A percentile compares a stretch with the other conserved stretches of the same genome.
Conservation (phyloP, 768 basidiomycete species). For the Leccinum subtestaceum region DNA sequence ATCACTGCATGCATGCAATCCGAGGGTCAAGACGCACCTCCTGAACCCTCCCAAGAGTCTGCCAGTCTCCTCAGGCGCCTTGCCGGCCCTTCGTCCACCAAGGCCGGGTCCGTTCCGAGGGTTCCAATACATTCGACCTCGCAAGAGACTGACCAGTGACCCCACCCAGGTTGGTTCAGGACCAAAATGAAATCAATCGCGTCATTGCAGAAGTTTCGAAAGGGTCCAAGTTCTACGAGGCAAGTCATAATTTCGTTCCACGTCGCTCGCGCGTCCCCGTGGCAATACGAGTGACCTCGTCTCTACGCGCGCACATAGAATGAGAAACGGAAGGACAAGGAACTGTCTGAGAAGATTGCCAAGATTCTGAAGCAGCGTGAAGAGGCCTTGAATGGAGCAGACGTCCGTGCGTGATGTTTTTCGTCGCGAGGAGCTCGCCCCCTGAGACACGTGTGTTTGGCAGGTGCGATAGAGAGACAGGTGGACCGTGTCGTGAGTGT, state of each 20-base stretch:
- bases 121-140: neutral
- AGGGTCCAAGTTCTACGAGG: conserved; percentile 91
- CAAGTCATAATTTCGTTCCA: conserved; percentile 26
- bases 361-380: conserved; percentile 65
- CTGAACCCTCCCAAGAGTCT: conserved; percentile 54
- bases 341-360: conserved; percentile 73
- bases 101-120: conserved; percentile 67
- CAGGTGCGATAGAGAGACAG: conserved; percentile 58
- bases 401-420: conserved; percentile 46
- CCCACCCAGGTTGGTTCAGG: conserved; percentile 56
- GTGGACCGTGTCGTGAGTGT: conserved; percentile 71
- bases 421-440: neutral
- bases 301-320: conserved; percentile 46
- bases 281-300: conserved; percentile 1
- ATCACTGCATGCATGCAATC: conserved; percentile 18
- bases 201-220: conserved; percentile 90
- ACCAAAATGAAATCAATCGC: conserved; percentile 81
- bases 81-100: conserved; percentile 85
- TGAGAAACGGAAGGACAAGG: conserved; percentile 87
- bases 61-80: conserved; percentile 74
- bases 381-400: conserved; percentile 50
- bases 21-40: conserved; percentile 20
- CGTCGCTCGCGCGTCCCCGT: neutral
- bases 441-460: neutral
- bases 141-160: conserved; percentile 20